phyloP scores from a whole-genome alignment of 306 rosid species.

The Corylus americana region DNA sequence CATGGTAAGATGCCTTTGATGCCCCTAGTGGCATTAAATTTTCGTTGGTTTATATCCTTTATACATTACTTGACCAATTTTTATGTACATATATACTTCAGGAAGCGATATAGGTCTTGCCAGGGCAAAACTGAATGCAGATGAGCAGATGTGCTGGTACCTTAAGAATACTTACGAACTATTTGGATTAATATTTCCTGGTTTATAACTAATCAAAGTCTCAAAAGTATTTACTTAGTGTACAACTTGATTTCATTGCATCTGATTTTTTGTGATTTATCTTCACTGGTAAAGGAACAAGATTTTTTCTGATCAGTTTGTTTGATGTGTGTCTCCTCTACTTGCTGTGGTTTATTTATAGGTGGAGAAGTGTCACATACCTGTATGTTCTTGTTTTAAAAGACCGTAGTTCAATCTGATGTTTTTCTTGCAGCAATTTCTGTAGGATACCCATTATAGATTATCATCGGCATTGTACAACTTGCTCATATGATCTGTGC shows the following conservation, averaged over 20 bases:
- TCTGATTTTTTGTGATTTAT: constrained; percentile 1
- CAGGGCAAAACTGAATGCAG: constrained; percentile 86
- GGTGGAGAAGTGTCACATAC: constrained; percentile 1
- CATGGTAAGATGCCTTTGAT: constrained; percentile 57
- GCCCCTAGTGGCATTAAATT: constrained; percentile 3
- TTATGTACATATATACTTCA: constrained; percentile 40
- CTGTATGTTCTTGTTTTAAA: constrained; percentile 5
- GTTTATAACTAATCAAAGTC: neutral
- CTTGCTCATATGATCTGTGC: constrained; percentile 82
- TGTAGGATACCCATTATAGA: constrained; percentile 95
- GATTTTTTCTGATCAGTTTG: constrained; percentile 6
- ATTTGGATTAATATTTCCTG: neutral
- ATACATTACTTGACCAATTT: constrained; percentile 23
- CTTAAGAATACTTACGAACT: constrained; percentile 5
- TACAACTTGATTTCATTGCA: neutral
- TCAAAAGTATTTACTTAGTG: neutral
- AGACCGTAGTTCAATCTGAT: constrained; percentile 20
- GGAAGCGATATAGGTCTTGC: constrained; percentile 78
- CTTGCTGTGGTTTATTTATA: constrained; percentile 8
- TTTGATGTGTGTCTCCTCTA: constrained; percentile 6
- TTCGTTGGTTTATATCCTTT: constrained; percentile 18
- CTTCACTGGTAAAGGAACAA: constrained; percentile 9
- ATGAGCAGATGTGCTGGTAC: constrained; percentile 99
- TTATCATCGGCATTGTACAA: constrained; percentile 89
- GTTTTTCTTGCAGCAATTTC: constrained; percentile 71